Base-by-base conservation (phyloP, 106 monocot genomes). In the Allium sativum region DNA sequence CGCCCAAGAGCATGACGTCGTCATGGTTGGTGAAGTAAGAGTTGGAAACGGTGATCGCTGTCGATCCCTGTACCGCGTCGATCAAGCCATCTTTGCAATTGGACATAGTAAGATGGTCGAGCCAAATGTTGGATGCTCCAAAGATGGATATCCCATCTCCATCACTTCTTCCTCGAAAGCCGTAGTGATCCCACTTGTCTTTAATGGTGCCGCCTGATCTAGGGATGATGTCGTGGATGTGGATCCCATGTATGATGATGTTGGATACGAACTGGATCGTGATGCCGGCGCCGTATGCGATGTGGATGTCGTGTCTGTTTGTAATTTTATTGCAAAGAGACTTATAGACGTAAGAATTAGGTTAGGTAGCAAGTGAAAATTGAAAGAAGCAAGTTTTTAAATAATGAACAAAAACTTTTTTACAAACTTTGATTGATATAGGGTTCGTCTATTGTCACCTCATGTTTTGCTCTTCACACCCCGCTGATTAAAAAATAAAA, bases 201-300 rank as follows among this genome's bases (percentile, higher is more conserved):
- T 82, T 18, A 55, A 86, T 75, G 43, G 70, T 64, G 8, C 80
- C 90, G 13, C 82, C 86, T 46, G 41, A 16, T 4, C 64, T 67
- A 6, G 70, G n/a, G 7, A 14, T 42, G 44, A 73, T 73, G 62
- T 91, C 50, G 61, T 91, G 86, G 61, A 90, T 77, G 65, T 77
- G 84, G 14, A 89, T 40, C 48, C 75, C 76, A 56, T 90, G 90
- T 58, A 90, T 67, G 76, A 90, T 90, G 17, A 90, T 61, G 56
- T 85, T 70, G 48, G 71, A 21, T 48, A 77, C 73, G 54, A 64
- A 77, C 67, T 91, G 90, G 18, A 86, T 31, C n/a, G 86, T 91
- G 56, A 91, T 62, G 15, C 74, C 66, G 2, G 75, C 77, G 44
- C 86, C 86, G 53, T 71, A 67, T 50, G 77, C 73, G 71, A 91